Conservation (phyloP, 495 filamentous ascomycete genomes). For the Penicillium antarcticum region DNA sequence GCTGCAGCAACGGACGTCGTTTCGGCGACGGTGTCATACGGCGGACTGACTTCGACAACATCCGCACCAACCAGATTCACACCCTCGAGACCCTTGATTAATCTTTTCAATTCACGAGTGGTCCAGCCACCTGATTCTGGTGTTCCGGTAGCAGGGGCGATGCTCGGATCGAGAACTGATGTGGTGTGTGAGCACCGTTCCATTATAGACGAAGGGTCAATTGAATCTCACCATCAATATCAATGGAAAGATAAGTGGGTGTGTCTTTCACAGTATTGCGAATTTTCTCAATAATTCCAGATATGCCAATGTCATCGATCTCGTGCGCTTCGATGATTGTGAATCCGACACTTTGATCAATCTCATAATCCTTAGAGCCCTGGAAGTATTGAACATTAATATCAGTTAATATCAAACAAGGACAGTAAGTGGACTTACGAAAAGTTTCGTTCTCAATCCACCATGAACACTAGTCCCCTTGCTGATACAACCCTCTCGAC, state of each 20-base stretch:
- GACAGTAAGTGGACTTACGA: not conserved
- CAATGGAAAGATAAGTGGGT: slow-evolving; percentile 26
- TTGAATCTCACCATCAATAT: slow-evolving; percentile 23
- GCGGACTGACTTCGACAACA: slow-evolving; percentile 47
- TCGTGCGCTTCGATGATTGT: slow-evolving; percentile 17
- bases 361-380: slow-evolving; percentile 18
- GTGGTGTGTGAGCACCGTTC: not conserved
- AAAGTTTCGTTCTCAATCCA: slow-evolving; percentile 23
- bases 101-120: slow-evolving; percentile 25
- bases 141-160: slow-evolving; percentile 27
- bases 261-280: slow-evolving; percentile 13
- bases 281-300: slow-evolving; percentile 16
- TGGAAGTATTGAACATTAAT: not conserved
- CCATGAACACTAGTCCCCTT: slow-evolving; percentile 24
- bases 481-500: slow-evolving; percentile 19
- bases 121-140: slow-evolving; percentile 32
- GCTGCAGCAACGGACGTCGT: slow-evolving; percentile 47
- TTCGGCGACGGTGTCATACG: slow-evolving; percentile 47
- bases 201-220: not conserved
- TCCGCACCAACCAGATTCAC: slow-evolving; percentile 29
- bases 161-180: slow-evolving; percentile 23
- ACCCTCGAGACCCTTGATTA: slow-evolving; percentile 21
- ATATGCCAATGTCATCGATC: slow-evolving; percentile 26
- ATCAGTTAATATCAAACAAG: not conserved
- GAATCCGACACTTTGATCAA: slow-evolving; percentile 23